Base-by-base conservation (phyloP, 2,329 filamentous ascomycete genomes). In the Neonectria hederae region DNA sequence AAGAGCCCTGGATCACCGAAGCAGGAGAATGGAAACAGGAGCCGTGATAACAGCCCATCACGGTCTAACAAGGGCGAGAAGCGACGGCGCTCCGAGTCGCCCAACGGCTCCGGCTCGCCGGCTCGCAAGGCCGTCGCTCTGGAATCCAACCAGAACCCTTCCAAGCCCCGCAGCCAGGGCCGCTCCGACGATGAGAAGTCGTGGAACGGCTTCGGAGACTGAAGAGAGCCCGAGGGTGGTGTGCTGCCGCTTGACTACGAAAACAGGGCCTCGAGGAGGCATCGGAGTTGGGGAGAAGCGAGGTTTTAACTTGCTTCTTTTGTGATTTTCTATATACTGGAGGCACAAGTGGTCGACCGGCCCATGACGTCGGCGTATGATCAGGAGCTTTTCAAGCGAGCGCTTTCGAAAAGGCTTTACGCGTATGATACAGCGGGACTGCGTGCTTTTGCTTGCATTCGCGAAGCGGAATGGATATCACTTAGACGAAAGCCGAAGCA, bases 181-280 rank as follows among this genome's bases (percentile, higher is more conserved):
- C 69, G 69, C 14, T 76, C 75, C 14, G 78, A 81, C n/a, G 78
- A 79, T 49, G 79, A 81, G 62, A 80, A 79, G 66, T 80, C 80
- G 9, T 81, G 80, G 79, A 80, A 81, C 57, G 80, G 79, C 5
- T 81, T 81, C 58, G 73, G 79, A 22, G 78, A 82, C 65, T 81
- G 69, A 75, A 10, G 11, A 24, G 38, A 2, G 38, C 38, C 6
- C 14, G 26, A 52, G 42, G 40, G 10, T 46, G 13, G 19, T 46
- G 14, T 10, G 8, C 24, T 24, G 22, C 11, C 22, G 40, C 21
- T 26, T 26, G 35, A 58, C n/a, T 14, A 24, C 53, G 14, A 62
- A 61, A 61, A 58, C 22, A 26, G n/a, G 52, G 17, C 32, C 28
- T 48, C 32, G 48, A 54, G 58, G 53, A 54, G 58, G 62, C 49